Conservation (phyloP, 2,329 filamentous ascomycete species). For the Orbilia ellipsospora region DNA sequence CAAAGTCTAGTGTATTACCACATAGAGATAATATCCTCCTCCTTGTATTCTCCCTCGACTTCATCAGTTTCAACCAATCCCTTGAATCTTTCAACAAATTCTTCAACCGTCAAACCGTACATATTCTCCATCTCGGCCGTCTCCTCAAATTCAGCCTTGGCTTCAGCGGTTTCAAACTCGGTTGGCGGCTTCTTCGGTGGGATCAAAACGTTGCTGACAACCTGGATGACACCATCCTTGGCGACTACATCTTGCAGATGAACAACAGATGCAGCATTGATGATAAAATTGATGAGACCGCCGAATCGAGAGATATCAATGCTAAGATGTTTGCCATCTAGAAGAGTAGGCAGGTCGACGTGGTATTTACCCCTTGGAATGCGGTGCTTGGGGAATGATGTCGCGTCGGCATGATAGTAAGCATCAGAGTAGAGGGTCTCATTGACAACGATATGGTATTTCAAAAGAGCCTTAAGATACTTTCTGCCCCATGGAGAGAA, state of each 20-base stretch:
- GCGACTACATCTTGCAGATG: conserved; percentile 76
- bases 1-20: conserved; percentile 7
- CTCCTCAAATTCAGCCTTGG: not conserved
- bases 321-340: conserved; percentile 73
- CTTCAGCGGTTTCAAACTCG: conserved; percentile 7
- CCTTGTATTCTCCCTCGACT: conserved; percentile 29
- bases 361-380: conserved; percentile 69
- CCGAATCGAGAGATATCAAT: conserved; percentile 77
- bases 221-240: conserved; percentile 83
- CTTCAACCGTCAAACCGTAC: conserved; percentile 36
- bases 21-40: conserved; percentile 38
- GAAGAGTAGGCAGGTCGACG: conserved; percentile 77
- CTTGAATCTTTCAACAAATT: conserved; percentile 40
- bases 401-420: conserved; percentile 61
- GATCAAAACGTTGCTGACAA: conserved; percentile 77
- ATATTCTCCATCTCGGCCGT: conserved; percentile 15
- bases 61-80: conserved; percentile 30
- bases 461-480: conserved; percentile 80
- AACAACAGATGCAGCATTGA: conserved; percentile 78
- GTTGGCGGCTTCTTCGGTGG: conserved; percentile 69
- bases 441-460: conserved; percentile 81
- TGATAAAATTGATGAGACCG: conserved; percentile 76
- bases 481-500: conserved; percentile 80
- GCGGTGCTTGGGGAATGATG: not conserved
- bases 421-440: conserved; percentile 85